Evolutionary conservation across 768 basidiomycete species (phyloP).

Genomic region (Cystofilobasidium bisporidii): DNA sequence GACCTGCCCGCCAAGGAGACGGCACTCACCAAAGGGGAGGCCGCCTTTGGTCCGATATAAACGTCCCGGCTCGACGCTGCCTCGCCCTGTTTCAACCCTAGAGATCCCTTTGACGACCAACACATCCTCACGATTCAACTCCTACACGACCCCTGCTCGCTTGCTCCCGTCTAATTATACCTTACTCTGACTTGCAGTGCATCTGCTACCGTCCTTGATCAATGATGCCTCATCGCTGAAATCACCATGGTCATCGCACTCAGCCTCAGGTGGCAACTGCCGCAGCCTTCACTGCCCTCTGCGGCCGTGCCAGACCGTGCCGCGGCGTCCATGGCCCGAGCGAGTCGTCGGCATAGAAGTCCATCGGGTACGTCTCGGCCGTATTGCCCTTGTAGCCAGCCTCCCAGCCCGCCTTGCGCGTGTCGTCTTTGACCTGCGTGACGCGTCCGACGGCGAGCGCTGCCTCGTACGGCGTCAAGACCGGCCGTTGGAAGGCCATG

Average conservation of each 20-base stretch:
- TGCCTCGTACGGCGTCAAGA: slow-evolving; percentile 88
- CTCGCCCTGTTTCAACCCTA: no score
- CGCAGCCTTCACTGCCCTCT: no score
- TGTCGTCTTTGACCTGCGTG: slow-evolving; percentile 50
- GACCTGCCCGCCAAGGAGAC: background rate
- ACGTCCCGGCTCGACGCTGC: no score
- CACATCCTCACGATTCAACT: no score
- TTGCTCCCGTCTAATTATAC: no score
- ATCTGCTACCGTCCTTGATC: no score
- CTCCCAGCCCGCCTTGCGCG: slow-evolving; percentile 40
- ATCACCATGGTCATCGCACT: no score
- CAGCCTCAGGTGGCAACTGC: no score
- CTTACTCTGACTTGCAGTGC: no score
- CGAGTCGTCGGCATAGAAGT: slow-evolving; percentile 63
- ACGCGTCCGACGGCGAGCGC: slow-evolving; percentile 67
- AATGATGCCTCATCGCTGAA: no score
- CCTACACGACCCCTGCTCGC: no score
- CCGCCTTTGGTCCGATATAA: background rate
- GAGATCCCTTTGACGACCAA: no score
- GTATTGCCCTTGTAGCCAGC: slow-evolving; percentile 34
- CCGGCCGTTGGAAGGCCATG: slow-evolving; percentile 79
- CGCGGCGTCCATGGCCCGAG: background rate
- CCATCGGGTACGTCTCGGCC: slow-evolving; percentile 73
- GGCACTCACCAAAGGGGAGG: background rate
- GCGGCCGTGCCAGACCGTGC: background rate